These are phyloP conservation scores for Lactifluus piperatus DNA, from an alignment of 768 basidiomycete species.

Conservation along the genomic window DNA sequence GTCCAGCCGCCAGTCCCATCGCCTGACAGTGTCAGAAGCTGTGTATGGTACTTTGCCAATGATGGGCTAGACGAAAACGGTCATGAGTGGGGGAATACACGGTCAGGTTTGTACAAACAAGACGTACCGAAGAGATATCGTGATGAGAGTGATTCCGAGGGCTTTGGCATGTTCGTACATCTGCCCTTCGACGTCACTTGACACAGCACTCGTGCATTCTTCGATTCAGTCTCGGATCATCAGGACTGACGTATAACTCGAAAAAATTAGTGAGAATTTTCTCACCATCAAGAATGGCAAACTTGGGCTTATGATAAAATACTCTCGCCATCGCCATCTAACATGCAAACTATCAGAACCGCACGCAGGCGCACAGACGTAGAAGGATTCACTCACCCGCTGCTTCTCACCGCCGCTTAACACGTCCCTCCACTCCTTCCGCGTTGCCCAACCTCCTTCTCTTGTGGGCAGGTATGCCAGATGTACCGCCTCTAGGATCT, in stretches of 20 bases:
- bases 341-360: conserved; percentile 8
- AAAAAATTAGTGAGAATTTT: conserved; percentile 1
- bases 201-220: conserved; percentile 96
- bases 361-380: background rate
- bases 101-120: background rate
- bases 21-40: conserved; percentile 71
- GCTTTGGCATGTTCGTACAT: conserved; percentile 94
- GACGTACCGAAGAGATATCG: conserved; percentile 75
- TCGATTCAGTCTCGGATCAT: conserved; percentile 9
- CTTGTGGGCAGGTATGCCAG: conserved; percentile 76
- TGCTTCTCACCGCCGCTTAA: conserved; percentile 97
- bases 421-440: conserved; percentile 96
- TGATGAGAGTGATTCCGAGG: conserved; percentile 85
- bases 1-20: conserved; percentile 66
- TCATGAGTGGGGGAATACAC: background rate
- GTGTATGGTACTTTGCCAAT: conserved; percentile 82
- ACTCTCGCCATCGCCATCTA: conserved; percentile 91
- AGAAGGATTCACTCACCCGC: conserved; percentile 38
- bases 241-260: background rate
- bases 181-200: conserved; percentile 88
- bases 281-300: conserved; percentile 80
- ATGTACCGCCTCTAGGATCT: conserved; percentile 74
- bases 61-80: conserved; percentile 51
- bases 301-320: conserved; percentile 79
- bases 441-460: conserved; percentile 83